Evolutionary conservation across 2,329 filamentous ascomycete species (phyloP).

Genomic region (Colletotrichum sojae): DNA sequence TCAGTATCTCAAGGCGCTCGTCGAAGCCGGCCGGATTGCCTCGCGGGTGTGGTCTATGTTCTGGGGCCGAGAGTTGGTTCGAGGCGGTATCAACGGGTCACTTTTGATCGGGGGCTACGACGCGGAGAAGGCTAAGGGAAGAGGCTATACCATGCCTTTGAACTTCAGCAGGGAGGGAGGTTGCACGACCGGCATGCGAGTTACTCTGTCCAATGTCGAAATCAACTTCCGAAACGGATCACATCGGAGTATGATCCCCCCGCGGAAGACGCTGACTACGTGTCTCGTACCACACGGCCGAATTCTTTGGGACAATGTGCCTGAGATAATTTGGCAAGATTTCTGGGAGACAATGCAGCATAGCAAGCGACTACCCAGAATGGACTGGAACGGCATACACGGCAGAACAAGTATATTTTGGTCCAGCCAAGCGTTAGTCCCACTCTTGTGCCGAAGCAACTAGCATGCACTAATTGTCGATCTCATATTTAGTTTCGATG

Average conservation of each 20-base stretch:
- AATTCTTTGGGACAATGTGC: slow-evolving; percentile 43
- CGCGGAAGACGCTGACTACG: slow-evolving; percentile 42
- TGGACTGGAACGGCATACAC: neutral
- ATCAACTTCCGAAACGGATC: slow-evolving; percentile 48
- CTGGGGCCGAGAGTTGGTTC: slow-evolving; percentile 52
- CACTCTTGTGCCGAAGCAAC: neutral
- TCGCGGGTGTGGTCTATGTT: slow-evolving; percentile 53
- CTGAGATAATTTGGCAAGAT: slow-evolving; percentile 36
- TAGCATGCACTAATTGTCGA: no score
- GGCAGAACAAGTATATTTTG: neutral
- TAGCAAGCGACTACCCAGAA: no score
- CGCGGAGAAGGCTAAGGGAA: slow-evolving; percentile 47
- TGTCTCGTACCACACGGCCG: slow-evolving; percentile 51
- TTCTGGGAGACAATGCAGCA: slow-evolving; percentile 40
- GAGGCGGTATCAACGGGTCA: slow-evolving; percentile 47
- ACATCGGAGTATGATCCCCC: slow-evolving; percentile 46
- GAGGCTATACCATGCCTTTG: slow-evolving; percentile 47
- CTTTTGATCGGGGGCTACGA: slow-evolving; percentile 53
- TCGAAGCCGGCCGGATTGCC: slow-evolving; percentile 42
- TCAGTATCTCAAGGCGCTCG: slow-evolving; percentile 47
- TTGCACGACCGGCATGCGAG: slow-evolving; percentile 45
- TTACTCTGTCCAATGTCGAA: slow-evolving; percentile 43
- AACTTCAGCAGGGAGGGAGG: slow-evolving; percentile 40
- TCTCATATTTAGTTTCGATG: slow-evolving; percentile 41
- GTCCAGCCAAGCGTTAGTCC: neutral